Evolutionary conservation across 169 alveolate species (phyloP).

Genomic region (Prorocentrum cordatum): DNA sequence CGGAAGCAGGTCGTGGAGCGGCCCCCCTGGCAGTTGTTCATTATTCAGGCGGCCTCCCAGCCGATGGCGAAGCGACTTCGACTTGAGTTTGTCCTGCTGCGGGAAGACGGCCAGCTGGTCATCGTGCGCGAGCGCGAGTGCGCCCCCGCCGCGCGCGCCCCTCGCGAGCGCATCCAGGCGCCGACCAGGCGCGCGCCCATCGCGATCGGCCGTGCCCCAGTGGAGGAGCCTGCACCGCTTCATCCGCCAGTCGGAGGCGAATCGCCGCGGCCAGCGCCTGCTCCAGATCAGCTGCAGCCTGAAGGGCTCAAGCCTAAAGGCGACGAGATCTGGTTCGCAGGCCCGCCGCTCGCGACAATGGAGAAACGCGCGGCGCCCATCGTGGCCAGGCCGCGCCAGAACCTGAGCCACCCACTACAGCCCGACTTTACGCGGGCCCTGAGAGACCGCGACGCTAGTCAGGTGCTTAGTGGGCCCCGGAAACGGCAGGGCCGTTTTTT

Average conservation of each 20-base stretch:
- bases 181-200: background rate
- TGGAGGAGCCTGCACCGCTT: background rate
- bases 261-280: too few relatives aligned
- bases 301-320: too few relatives aligned
- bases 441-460: background rate
- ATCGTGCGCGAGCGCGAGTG: background rate
- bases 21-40: constrained; percentile 5
- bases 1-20: background rate
- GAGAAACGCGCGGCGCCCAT: background rate
- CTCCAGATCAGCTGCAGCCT: too few relatives aligned
- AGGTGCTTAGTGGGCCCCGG: too few relatives aligned
- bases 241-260: too few relatives aligned
- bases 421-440: too few relatives aligned
- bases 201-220: background rate
- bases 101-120: background rate
- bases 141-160: background rate
- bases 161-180: background rate
- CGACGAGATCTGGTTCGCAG: constrained; percentile 3
- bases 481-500: too few relatives aligned
- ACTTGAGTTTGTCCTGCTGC: background rate
- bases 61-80: background rate
- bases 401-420: constrained; percentile 17
- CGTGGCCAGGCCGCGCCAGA: background rate
- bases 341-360: background rate
- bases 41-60: background rate